Evolutionary conservation across 768 basidiomycete genomes (phyloP), one percentile per base, ranked within the genome.

Genomic region (Leucogyrophana mollusca): DNA sequence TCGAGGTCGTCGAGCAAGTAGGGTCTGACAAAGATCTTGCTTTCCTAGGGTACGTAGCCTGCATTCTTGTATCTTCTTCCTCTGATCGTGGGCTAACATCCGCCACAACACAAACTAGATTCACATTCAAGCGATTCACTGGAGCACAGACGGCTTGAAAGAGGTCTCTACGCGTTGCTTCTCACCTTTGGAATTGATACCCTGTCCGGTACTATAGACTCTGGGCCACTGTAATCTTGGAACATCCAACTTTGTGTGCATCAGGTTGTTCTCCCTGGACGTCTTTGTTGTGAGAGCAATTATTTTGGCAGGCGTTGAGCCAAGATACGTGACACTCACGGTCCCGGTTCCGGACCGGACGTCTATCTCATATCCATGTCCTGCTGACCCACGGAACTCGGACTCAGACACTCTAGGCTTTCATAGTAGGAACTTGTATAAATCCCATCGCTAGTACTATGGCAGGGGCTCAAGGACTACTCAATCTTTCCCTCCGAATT

Each of bases 61-160:
- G 32, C n/a, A 35, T 3, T 10, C 24, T 36, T 25, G 7, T 18
- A 25, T 36, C 24, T 49, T 44, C 46, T 23, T 27, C 14, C 35
- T 32, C 34, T 47, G 32, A 37, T 23, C n/a, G 47, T 45, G 57
- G 20, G 13, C 27, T 30, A 13, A 30, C 27, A 13, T 13, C 27
- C 27, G 27, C 27, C 13, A 13, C n/a, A n/a, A 32, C 44, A 3
- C 48, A 40, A 33, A 50, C 21, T 57, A 91, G 89, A 49, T 91
- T 90, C 62, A 91, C 89, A 14, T 91, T 90, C 82, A 90, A 89
- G 64, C 81, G 89, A 20, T 89, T 79, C 69, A 67, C 68, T 35
- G 43, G 38, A 24, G 20, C 17, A 13, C 36, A 38, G 33, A 32
- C 16, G 43, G 35, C 21, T 25, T 47, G 14, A 44, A 37, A 16